These are phyloP conservation scores for Venturia aucupariae DNA, from an alignment of 2,329 filamentous ascomycete species.

Conservation along the genomic window DNA sequence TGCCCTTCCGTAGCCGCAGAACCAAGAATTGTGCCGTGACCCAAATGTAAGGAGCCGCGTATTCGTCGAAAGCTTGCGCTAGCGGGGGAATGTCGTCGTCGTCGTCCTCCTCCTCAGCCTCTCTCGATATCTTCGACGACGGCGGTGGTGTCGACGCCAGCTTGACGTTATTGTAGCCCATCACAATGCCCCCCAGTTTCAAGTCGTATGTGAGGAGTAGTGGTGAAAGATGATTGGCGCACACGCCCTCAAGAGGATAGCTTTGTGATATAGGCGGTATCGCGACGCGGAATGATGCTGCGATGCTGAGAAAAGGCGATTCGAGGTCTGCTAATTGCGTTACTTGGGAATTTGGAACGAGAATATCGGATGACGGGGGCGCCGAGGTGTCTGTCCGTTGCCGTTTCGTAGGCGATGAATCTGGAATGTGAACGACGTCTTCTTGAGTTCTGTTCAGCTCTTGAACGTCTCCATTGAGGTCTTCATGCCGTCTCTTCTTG, in stretches of 20 bases:
- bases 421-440: neutral
- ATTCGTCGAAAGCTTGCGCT: constrained; percentile 58
- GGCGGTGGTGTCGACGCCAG: constrained; percentile 51
- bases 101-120: constrained; percentile 11
- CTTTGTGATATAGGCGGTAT: constrained; percentile 8
- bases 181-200: constrained; percentile 61
- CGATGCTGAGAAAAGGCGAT: constrained; percentile 11
- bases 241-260: constrained; percentile 59
- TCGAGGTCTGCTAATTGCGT: neutral
- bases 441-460: constrained; percentile 10
- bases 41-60: constrained; percentile 79
- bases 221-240: constrained; percentile 65
- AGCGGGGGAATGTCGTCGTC: constrained; percentile 21
- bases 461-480: constrained; percentile 13
- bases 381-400: constrained; percentile 6
- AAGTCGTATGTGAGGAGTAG: constrained; percentile 70
- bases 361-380: neutral
- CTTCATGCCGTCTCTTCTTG: constrained; percentile 15
- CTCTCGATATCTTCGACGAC: constrained; percentile 16
- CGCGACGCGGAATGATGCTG: constrained; percentile 6
- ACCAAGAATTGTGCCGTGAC: constrained; percentile 79
- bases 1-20: constrained; percentile 66
- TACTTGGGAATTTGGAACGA: constrained; percentile 4
- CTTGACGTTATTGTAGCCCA: constrained; percentile 61
- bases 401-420: constrained; percentile 2